Conservation (phyloP, 352 stramenopile genomes). For the Phytophthora agathidicida region DNA sequence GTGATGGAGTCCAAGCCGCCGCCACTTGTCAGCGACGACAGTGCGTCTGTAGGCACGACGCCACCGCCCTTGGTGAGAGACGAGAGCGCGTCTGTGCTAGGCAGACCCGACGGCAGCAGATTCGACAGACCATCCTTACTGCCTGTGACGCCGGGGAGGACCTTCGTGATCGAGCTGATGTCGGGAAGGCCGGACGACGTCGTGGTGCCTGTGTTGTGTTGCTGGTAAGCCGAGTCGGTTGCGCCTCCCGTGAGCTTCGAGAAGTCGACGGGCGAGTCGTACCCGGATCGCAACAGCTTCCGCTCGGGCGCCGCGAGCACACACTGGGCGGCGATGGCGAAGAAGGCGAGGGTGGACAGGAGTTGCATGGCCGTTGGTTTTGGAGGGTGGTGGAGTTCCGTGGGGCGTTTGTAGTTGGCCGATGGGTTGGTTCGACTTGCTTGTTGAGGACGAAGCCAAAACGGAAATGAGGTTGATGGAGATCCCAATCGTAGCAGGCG, state of each 20-base stretch:
- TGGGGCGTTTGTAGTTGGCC: too few relatives aligned
- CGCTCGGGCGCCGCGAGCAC: not conserved
- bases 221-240: not conserved
- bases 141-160: not conserved
- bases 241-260: not conserved
- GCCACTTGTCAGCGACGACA: not conserved
- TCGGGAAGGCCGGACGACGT: not conserved
- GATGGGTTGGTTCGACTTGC: too few relatives aligned
- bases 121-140: not conserved
- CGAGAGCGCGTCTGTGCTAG: not conserved
- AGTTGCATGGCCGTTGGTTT: not conserved
- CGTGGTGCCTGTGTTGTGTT: not conserved
- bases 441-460: too few relatives aligned
- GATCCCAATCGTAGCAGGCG: too few relatives aligned
- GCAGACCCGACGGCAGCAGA: not conserved
- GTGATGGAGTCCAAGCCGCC: constrained; percentile 1
- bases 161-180: not conserved
- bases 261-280: not conserved
- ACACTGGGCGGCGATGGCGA: not conserved
- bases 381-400: not conserved
- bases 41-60: not conserved
- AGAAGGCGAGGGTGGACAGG: not conserved
- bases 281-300: not conserved
- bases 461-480: too few relatives aligned
- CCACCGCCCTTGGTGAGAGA: not conserved